Evolutionary conservation across 768 basidiomycete genomes (phyloP).

Genomic region (Xerocomellus dryophilus): DNA sequence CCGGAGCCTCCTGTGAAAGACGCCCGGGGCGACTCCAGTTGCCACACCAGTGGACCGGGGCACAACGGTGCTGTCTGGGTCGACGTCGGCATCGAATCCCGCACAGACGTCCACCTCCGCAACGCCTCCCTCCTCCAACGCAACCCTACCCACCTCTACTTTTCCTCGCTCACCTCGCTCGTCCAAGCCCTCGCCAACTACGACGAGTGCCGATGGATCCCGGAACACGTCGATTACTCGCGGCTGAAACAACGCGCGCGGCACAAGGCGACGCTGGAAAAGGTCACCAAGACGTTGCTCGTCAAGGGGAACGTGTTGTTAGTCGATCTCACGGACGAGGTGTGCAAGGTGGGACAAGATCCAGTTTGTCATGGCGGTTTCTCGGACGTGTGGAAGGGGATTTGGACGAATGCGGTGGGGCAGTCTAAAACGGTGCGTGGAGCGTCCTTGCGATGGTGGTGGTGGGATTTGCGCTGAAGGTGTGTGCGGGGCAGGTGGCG

Average conservation of each 20-base stretch:
- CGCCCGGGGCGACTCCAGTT: not conserved
- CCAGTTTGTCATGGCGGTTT: slow-evolving; percentile 55
- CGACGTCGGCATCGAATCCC: slow-evolving; percentile 49
- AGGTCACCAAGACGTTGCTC: slow-evolving; percentile 52
- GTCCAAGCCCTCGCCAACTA: slow-evolving; percentile 53
- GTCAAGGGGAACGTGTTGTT: slow-evolving; percentile 48
- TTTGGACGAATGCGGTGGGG: slow-evolving; percentile 49
- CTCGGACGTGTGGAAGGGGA: slow-evolving; percentile 60
- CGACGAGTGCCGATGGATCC: slow-evolving; percentile 55
- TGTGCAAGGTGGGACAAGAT: slow-evolving; percentile 43
- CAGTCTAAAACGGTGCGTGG: slow-evolving; percentile 22
- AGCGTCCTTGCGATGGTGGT: not conserved
- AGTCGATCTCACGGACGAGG: slow-evolving; percentile 56
- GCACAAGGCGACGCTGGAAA: slow-evolving; percentile 52
- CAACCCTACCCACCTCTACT: slow-evolving; percentile 48
- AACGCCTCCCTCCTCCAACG: slow-evolving; percentile 58
- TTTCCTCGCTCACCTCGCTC: slow-evolving; percentile 51
- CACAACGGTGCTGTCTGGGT: slow-evolving; percentile 34
- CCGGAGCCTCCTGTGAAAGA: slow-evolving; percentile 13
- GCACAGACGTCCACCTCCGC: slow-evolving; percentile 56
- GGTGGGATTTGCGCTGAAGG: slow-evolving; percentile 2
- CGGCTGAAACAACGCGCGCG: slow-evolving; percentile 55
- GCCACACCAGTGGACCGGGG: not conserved
- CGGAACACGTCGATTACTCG: slow-evolving; percentile 52
- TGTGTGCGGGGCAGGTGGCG: slow-evolving; percentile 41